Evolutionary conservation across 768 basidiomycete species (phyloP).

Genomic region (Pulveroboletus sp.): DNA sequence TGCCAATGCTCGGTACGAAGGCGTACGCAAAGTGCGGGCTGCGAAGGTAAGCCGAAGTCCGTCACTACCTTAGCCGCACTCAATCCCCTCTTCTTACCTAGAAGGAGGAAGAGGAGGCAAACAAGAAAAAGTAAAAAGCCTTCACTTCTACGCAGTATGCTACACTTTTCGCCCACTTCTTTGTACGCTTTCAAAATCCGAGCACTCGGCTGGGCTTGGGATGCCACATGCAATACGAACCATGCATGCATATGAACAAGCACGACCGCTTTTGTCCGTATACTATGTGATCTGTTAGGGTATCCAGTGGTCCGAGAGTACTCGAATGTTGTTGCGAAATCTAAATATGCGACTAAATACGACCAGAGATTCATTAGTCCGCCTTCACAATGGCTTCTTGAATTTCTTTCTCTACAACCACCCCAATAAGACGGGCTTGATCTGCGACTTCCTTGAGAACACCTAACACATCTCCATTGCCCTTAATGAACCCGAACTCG

Average conservation of each 20-base stretch:
- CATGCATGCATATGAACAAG: slow-evolving; percentile 29
- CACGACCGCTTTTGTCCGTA: background rate
- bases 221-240: slow-evolving; percentile 34
- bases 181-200: slow-evolving; percentile 38
- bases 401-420: slow-evolving; percentile 77
- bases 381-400: slow-evolving; percentile 54
- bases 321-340: background rate
- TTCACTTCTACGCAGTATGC: slow-evolving; percentile 20
- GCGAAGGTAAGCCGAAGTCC: slow-evolving; percentile 62
- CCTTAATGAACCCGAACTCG: slow-evolving; percentile 87
- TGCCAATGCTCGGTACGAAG: slow-evolving; percentile 80
- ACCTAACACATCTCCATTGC: slow-evolving; percentile 81
- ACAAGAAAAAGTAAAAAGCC: slow-evolving; percentile 80
- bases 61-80: background rate
- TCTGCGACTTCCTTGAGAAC: slow-evolving; percentile 83
- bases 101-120: slow-evolving; percentile 91
- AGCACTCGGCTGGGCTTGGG: slow-evolving; percentile 21
- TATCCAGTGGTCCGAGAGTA: slow-evolving; percentile 10
- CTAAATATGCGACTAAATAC: background rate
- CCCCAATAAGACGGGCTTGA: slow-evolving; percentile 79
- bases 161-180: slow-evolving; percentile 17
- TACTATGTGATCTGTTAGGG: slow-evolving; percentile 8
- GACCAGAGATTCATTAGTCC: slow-evolving; percentile 1
- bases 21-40: slow-evolving; percentile 81
- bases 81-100: slow-evolving; percentile 31